These are phyloP conservation scores for Arctium minus DNA, from an alignment of 129 eudicot species.

Conservation along the genomic window DNA sequence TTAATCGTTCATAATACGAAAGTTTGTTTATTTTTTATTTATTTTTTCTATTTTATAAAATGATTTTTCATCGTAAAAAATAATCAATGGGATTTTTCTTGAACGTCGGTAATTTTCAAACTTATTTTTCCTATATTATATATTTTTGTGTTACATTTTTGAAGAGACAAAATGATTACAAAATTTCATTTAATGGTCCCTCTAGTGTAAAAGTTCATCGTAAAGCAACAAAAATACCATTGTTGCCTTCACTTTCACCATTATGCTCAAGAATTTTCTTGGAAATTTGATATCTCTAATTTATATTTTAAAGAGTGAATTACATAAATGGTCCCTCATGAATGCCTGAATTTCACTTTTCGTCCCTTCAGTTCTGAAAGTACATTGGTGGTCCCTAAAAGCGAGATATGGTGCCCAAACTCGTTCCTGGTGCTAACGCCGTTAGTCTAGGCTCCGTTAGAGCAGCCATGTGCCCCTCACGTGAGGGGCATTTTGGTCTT, in stretches of 20 bases:
- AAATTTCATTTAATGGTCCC: not conserved
- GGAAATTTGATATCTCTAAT: not conserved
- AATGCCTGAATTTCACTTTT: no score
- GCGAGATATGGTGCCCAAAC: no score
- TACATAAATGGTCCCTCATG: no score
- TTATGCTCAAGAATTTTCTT: not conserved
- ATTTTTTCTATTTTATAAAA: no score
- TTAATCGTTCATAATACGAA: no score
- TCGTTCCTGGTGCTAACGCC: no score
- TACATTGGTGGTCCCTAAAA: no score
- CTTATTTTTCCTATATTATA: not conserved
- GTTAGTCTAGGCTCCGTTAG: no score
- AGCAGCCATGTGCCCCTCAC: no score
- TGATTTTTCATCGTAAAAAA: not conserved
- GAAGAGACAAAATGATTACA: not conserved
- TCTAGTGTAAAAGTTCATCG: not conserved
- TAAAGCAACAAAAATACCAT: not conserved
- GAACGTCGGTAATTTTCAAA: not conserved
- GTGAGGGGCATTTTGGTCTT: no score
- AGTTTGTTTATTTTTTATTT: no score
- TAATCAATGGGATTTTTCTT: not conserved
- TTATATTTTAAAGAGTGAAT: not conserved
- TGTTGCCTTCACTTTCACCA: not conserved
- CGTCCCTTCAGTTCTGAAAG: no score
- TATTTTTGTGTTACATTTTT: not conserved